These are phyloP conservation scores for Aureobasidium sp. DNA, from an alignment of 2,329 filamentous ascomycete genomes.

Conservation along the genomic window DNA sequence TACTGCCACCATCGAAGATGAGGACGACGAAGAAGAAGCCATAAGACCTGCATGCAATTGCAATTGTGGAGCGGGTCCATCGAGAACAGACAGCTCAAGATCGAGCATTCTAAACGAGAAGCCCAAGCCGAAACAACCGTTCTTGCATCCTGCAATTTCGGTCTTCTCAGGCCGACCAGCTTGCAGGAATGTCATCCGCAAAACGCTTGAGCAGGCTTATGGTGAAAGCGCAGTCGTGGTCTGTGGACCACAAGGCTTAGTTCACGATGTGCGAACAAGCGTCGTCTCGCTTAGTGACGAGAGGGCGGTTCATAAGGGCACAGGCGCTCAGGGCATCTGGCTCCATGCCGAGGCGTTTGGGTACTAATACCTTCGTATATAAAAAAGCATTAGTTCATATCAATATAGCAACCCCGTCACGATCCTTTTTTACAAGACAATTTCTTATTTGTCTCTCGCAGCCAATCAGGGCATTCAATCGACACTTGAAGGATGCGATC, in stretches of 20 bases:
- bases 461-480: background rate
- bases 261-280: constrained; percentile 48
- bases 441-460: background rate
- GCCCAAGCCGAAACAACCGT: constrained; percentile 15
- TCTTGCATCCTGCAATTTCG: constrained; percentile 30
- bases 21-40: constrained; percentile 29
- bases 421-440: background rate
- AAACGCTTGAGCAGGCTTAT: constrained; percentile 49
- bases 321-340: constrained; percentile 57
- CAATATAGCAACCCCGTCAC: constrained; percentile 2
- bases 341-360: constrained; percentile 54
- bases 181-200: constrained; percentile 45
- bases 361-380: constrained; percentile 23
- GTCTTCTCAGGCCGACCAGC: constrained; percentile 48
- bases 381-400: background rate
- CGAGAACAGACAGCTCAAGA: constrained; percentile 21
- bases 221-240: constrained; percentile 59
- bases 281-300: constrained; percentile 56
- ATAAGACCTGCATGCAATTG: constrained; percentile 28
- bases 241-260: constrained; percentile 52
- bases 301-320: constrained; percentile 60
- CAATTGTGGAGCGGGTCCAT: constrained; percentile 29
- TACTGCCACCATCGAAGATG: constrained; percentile 40
- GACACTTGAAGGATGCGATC: background rate
- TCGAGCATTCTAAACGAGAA: constrained; percentile 16